These are phyloP conservation scores for Cerrena zonata DNA, from an alignment of 1,284 basidiomycete species.

Conservation along the genomic window DNA sequence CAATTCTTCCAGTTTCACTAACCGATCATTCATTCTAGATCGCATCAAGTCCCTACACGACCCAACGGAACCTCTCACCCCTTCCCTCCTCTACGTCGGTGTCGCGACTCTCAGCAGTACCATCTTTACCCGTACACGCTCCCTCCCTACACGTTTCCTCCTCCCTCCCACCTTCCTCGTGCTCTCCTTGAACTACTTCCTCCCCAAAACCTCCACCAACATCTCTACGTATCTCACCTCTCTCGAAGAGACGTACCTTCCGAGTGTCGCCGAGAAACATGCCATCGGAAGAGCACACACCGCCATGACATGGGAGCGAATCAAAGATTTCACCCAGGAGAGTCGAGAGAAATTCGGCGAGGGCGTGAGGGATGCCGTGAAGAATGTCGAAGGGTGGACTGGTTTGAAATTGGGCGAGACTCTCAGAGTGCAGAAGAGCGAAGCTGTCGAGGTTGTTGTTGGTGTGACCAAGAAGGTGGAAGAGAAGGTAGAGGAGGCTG, in stretches of 20 bases:
- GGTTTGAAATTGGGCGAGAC: conserved; percentile 67
- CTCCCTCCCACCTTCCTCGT: conserved; percentile 69
- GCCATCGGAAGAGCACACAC: conserved; percentile 61
- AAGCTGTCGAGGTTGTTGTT: conserved; percentile 6
- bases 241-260: conserved; percentile 70
- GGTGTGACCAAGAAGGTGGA: conserved; percentile 1
- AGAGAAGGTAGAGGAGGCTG: conserved; percentile 7
- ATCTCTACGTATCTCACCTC: conserved; percentile 58
- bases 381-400: conserved; percentile 61
- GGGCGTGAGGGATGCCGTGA: conserved; percentile 46
- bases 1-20: not conserved
- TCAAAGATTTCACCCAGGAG: conserved; percentile 25
- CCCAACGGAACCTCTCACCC: conserved; percentile 76
- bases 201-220: conserved; percentile 73
- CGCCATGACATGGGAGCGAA: conserved; percentile 42
- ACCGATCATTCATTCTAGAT: conserved; percentile 27
- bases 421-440: conserved; percentile 26
- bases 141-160: conserved; percentile 57
- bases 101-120: conserved; percentile 83
- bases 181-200: conserved; percentile 68
- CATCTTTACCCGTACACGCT: conserved; percentile 75
- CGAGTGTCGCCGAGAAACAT: conserved; percentile 63
- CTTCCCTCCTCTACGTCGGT: conserved; percentile 81
- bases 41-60: conserved; percentile 79
- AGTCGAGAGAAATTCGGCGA: conserved; percentile 35